A percentile compares a stretch with the other conserved stretches of the same genome.
These are phyloP conservation scores for Trifolium fragiferum DNA, from an alignment of 306 rosid species.

Conservation along the genomic window DNA sequence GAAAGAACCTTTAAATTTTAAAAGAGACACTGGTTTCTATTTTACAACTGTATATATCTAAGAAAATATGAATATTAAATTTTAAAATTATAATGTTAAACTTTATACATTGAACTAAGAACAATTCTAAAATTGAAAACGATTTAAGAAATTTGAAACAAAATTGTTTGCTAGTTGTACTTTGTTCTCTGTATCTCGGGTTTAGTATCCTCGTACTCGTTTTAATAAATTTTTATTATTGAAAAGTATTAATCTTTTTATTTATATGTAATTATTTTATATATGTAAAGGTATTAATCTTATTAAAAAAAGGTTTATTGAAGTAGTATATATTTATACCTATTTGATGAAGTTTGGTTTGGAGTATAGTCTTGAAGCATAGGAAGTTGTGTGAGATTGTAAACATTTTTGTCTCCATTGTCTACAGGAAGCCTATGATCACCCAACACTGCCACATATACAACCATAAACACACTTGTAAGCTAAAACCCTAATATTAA, in stretches of 20 bases:
- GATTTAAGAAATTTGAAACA: neutral
- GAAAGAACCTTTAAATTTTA: neutral
- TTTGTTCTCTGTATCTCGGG: neutral
- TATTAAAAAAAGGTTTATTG: neutral
- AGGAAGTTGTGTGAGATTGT: conserved; percentile 80
- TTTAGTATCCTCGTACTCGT: neutral
- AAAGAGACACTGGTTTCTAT: neutral
- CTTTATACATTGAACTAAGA: no score
- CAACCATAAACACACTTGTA: conserved; percentile 13
- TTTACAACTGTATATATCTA: neutral
- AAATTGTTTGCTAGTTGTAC: no score
- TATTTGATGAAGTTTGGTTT: conserved; percentile 51
- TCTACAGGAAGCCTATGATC: conserved; percentile 69
- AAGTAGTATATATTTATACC: conserved; percentile 45
- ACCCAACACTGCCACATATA: conserved; percentile 48
- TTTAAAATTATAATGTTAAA: no score
- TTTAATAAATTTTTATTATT: no score
- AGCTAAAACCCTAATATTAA: conserved; percentile 47
- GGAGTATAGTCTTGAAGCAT: conserved; percentile 81
- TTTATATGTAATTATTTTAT: no score
- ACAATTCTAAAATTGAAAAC: neutral
- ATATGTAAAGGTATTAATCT: no score
- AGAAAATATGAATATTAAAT: neutral
- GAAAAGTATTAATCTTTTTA: no score
- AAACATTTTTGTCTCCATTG: conserved; percentile 76